phyloP scores from a whole-genome alignment of 768 basidiomycete species.

The Lactifluus subvellereus region DNA sequence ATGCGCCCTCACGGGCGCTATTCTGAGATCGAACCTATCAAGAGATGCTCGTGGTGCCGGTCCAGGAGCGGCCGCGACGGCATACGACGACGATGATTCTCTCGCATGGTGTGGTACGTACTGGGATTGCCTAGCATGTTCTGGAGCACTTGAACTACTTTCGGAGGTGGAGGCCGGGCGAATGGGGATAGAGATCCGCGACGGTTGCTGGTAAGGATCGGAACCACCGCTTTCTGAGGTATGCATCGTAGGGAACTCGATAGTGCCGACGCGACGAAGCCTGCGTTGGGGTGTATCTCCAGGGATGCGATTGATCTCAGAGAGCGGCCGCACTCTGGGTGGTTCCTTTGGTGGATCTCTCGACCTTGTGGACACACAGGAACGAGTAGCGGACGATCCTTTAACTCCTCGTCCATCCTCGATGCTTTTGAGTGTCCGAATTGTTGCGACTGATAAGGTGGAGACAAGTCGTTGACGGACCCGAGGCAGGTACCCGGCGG shows the following conservation, averaged over 20 bases:
- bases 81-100: slow-evolving; percentile 9
- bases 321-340: slow-evolving; percentile 17
- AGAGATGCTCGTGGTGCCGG: slow-evolving; percentile 8
- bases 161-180: background rate
- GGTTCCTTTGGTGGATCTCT: slow-evolving; percentile 6
- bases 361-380: slow-evolving; percentile 1
- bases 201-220: background rate
- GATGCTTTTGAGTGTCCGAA: slow-evolving; percentile 13
- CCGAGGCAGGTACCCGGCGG: slow-evolving; percentile 15
- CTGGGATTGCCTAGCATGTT: background rate
- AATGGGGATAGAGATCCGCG: slow-evolving; percentile 7
- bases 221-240: background rate
- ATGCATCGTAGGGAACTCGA: slow-evolving; percentile 17
- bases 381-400: slow-evolving; percentile 3
- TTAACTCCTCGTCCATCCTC: background rate
- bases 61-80: background rate
- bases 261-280: slow-evolving; percentile 23
- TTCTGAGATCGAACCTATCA: slow-evolving; percentile 22
- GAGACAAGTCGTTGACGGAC: slow-evolving; percentile 24
- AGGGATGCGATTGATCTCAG: slow-evolving; percentile 17
- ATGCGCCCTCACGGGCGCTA: slow-evolving; percentile 18
- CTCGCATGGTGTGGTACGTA: background rate
- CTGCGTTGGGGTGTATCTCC: slow-evolving; percentile 12
- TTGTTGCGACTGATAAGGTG: slow-evolving; percentile 23
- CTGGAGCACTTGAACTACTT: background rate